Evolutionary conservation across 2,329 filamentous ascomycete species (phyloP), one percentile per base, ranked within the genome.

Genomic region (Xylaria sp.): DNA sequence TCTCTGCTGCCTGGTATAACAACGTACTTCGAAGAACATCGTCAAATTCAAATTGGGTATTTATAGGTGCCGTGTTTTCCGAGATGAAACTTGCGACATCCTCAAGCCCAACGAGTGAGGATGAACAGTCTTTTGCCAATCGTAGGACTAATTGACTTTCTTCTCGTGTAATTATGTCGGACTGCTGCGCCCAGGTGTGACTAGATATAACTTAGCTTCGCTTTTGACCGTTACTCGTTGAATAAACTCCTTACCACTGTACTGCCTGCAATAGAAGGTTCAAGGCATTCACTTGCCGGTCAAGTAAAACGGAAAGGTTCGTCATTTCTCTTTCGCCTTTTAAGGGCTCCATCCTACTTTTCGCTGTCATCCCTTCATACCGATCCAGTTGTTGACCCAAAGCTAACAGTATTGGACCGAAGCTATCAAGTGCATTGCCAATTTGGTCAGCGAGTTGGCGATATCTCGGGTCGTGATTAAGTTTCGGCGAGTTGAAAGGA

Each of bases 341-440:
- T 2, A 73, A 10, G n/a, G 71, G 71, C n/a, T 56, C 43, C 12
- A 72, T 34, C 28, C 62, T 69, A 1, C 10, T 58, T 55, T 30
- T 68, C 0, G 58, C 39, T 1, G 61, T 59, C 68, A 69, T 66
- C 15, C 34, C 55, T 25, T 64, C 56, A 43, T 63, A 63, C 3
- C 50, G 65, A 57, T 68, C 63, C 6, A 72, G 20, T 7, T 69
- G 55, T 10, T 57, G 62, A 20, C 59, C 23, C 32, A 72, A 32
- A 15, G 59, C 64, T 20, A 58, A 18, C 12, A 72, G 48, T 30
- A 71, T 90, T 70, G 88, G 89, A 34, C 85, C 85, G 0, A 81
- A 84, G 12, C 81, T 86, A 0, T 84, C 66, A 15, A 73, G 59
- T 12, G 68, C 61, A 28, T 65, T 68, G 2, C 63, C 61, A 32